These are phyloP conservation scores for Sugiyamaella japonica DNA, from an alignment of 1,139 yeast species.

Conservation along the genomic window DNA sequence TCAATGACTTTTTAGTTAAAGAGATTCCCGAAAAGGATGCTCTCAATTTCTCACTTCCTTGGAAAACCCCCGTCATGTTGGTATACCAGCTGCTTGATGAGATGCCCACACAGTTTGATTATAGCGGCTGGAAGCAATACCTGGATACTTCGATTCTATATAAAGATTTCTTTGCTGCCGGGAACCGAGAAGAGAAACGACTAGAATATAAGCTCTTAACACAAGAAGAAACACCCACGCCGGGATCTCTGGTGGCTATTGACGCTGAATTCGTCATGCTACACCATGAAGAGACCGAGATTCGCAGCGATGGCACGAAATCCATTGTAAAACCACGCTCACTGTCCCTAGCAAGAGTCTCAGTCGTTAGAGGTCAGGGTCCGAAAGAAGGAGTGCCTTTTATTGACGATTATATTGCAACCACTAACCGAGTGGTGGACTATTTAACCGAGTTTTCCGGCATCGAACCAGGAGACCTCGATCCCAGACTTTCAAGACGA, in stretches of 20 bases:
- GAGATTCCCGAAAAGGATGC: constrained; percentile 69
- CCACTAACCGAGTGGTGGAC: constrained; percentile 66
- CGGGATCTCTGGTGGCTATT: constrained; percentile 81
- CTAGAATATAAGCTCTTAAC: constrained; percentile 68
- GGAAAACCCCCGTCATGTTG: constrained; percentile 83
- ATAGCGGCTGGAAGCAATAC: constrained; percentile 44
- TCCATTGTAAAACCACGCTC: constrained; percentile 72
- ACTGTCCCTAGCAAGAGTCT: constrained; percentile 81
- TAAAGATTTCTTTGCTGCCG: constrained; percentile 74
- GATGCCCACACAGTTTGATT: constrained; percentile 43
- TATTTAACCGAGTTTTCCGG: constrained; percentile 91
- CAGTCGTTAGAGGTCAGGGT: constrained; percentile 71
- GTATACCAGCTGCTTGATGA: constrained; percentile 55
- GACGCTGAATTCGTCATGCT: constrained; percentile 95
- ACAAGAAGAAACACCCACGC: constrained; percentile 63
- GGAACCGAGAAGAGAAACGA: constrained; percentile 57
- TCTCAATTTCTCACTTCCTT: constrained; percentile 62
- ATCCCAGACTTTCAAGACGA: constrained; percentile 63
- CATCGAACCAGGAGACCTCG: constrained; percentile 87
- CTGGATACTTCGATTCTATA: constrained; percentile 68
- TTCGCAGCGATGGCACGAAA: constrained; percentile 67
- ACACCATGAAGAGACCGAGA: constrained; percentile 77
- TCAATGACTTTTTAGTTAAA: constrained; percentile 90
- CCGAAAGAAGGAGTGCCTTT: constrained; percentile 75
- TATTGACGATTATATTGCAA: constrained; percentile 89